Evolutionary conservation across 2,329 filamentous ascomycete genomes (phyloP), one percentile per base, ranked within the genome.

Genomic region (Aspergillus oerlinghausenensis): DNA sequence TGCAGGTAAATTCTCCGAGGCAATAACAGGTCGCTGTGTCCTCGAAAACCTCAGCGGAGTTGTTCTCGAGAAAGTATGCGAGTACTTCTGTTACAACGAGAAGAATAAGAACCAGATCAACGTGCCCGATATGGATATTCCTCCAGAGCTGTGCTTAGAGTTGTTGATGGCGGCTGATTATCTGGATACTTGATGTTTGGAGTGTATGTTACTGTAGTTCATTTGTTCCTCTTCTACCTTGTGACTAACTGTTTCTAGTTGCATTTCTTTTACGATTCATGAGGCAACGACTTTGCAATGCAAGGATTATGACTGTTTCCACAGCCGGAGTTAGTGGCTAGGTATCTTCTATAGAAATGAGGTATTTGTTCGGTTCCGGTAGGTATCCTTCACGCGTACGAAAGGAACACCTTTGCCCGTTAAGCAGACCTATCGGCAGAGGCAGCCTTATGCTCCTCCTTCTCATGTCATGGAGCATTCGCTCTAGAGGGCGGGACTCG

Each of bases 61-160:
- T 26, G 79, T 87, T 10, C 77, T 88, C 1, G 85, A 88, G 66
- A 87, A 87, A 70, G 84, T 88, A 53, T 88, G 85, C 78, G 84
- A 88, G 68, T 88, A 88, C 67, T 79, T 88, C 48, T 86, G 86
- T 71, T 88, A 88, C 74, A 83, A 86, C 61, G 81, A 88, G 64
- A 87, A 86, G 71, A 76, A 87, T 67, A 81, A 82, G 61, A 78
- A 84, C 49, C 76, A 79, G 56, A 79, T 76, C 49, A 83, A 86
- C 56, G 84, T 88, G 9, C 80, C 84, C 0, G 86, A 88, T 64
- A 85, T 87, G 81, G 84, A 88, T 48, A 82, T 88, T 23, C 84
- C 84, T 6, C 78, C 84, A 2, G 85, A 88, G 73, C 67, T 88
- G 52, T 87, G 84, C 63, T 64, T 88, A 63, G 86, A 88, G 68